A percentile compares a stretch with the other conserved stretches of the same genome.
These are phyloP conservation scores for Xylariaceae sp. DNA, from an alignment of 2,329 filamentous ascomycete species.

Conservation along the genomic window DNA sequence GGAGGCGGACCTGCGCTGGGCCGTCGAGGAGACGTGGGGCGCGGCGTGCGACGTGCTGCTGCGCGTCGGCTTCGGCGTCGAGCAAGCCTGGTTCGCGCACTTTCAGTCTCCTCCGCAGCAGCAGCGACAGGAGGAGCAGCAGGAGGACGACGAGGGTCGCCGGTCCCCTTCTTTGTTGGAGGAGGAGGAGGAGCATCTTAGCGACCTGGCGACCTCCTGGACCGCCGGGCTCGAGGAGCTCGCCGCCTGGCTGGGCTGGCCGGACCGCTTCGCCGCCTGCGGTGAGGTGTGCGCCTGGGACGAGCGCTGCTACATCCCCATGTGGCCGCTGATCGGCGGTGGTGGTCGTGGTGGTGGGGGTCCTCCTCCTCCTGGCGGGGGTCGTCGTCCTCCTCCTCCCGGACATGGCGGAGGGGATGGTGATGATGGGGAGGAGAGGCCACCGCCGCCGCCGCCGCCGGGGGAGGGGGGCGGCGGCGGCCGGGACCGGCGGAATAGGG, in stretches of 20 bases:
- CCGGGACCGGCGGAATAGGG: no score
- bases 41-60: conserved; percentile 34
- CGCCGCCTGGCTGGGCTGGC: conserved; percentile 44
- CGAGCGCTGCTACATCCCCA: conserved; percentile 41
- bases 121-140: no score
- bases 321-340: conserved; percentile 35
- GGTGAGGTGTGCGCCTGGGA: conserved; percentile 31
- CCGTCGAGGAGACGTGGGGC: conserved; percentile 32
- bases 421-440: not conserved
- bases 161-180: no score
- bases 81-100: conserved; percentile 27
- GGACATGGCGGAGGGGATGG: not conserved
- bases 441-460: conserved; percentile 10
- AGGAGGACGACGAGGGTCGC: no score
- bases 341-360: conserved; percentile 7
- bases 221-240: conserved; percentile 31
- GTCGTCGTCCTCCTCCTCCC: not conserved
- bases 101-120: conserved; percentile 7
- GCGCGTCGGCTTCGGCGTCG: conserved; percentile 34
- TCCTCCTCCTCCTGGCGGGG: conserved; percentile 2
- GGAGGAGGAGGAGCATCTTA: not conserved
- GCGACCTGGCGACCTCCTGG: conserved; percentile 17
- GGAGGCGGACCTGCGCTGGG: conserved; percentile 30
- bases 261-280: conserved; percentile 36
- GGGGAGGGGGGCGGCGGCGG: conserved; percentile 6